Conservation (phyloP, 1,139 yeast genomes). For the Eremothecium cymbalariae region DNA sequence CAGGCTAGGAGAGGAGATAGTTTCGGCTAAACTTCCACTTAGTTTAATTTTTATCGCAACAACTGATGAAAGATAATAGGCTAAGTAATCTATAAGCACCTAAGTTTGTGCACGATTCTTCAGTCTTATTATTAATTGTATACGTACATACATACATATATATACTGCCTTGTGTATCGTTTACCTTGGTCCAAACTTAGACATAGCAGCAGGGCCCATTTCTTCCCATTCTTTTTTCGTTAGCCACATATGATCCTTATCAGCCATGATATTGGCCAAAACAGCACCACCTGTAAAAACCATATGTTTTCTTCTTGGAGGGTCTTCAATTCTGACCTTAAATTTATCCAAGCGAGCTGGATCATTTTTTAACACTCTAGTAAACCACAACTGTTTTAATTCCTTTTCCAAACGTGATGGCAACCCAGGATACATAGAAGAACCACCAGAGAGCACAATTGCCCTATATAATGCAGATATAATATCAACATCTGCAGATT, state of each 20-base stretch:
- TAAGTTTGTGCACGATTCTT: no score
- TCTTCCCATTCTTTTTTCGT: constrained; percentile 97
- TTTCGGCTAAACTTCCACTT: no score
- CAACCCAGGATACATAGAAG: constrained; percentile 97
- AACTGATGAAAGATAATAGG: no score
- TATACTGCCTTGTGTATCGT: background rate
- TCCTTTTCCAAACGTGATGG: constrained; percentile 95
- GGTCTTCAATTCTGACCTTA: constrained; percentile 95
- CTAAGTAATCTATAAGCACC: no score
- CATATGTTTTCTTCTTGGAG: constrained; percentile 98
- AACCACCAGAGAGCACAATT: constrained; percentile 92
- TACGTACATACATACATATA: background rate
- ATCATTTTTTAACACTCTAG: constrained; percentile 80
- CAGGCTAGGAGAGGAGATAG: no score
- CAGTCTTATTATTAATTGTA: background rate
- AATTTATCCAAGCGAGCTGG: constrained; percentile 81
- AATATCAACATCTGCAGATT: constrained; percentile 88
- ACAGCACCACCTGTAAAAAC: constrained; percentile 99
- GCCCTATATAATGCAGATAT: constrained; percentile 85
- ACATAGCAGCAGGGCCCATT: constrained; percentile 76
- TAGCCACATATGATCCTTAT: constrained; percentile 97
- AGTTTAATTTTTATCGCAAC: no score
- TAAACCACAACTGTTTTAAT: constrained; percentile 90
- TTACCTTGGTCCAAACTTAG: constrained; percentile 89
- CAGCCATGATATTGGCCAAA: constrained; percentile 95